Evolutionary conservation across 495 filamentous ascomycete species (phyloP), one percentile per base, ranked within the genome.

Genomic region (Corynascus novoguineensis): DNA sequence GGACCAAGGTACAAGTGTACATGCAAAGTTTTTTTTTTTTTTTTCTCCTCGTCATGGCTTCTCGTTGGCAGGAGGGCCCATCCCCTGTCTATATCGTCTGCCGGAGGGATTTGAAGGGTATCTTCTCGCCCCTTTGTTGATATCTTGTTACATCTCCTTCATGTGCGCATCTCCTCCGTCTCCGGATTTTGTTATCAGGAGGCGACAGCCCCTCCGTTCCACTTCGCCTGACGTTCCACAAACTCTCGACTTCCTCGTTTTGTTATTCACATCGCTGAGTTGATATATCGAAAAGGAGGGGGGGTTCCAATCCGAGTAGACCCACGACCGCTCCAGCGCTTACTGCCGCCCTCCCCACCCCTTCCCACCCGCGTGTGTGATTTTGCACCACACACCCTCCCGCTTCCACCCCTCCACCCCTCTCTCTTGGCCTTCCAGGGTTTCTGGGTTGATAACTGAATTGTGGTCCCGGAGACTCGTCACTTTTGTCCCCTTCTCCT

Each of bases 391-490:
- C 52, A 53, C 58, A 53, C 62, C 64, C 63, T 61, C 60, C 50
- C 40, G 19, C 53, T 44, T 62, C 59, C 59, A 53, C 41, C 46
- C 37, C 10, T 5, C 29, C 42, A 35, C 40, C 17, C 38, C 37
- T 50, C 58, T n/a, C n/a, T 50, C 55, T 52, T 58, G 47, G 49
- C 22, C 55, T 45, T 27, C 19, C 22, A 45, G 47, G 55, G 60
- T 57, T 47, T 34, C 32, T n/a, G n/a, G 51, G 5, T 54, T 60
- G 52, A 58, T 59, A 60, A 50, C 53, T 50, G 45, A 35, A 45
- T 24, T 53, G 46, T 58, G 55, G 61, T 71, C 68, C 66, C 42
- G 61, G 65, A 64, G 63, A 64, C 64, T 57, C 29, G 55, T 53
- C 21, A 53, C 22, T 55, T 42, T 53, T 55, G 52, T 10, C 40